Conservation (phyloP, 148 eudicot species). For the Rhododendron kiyosumense region DNA sequence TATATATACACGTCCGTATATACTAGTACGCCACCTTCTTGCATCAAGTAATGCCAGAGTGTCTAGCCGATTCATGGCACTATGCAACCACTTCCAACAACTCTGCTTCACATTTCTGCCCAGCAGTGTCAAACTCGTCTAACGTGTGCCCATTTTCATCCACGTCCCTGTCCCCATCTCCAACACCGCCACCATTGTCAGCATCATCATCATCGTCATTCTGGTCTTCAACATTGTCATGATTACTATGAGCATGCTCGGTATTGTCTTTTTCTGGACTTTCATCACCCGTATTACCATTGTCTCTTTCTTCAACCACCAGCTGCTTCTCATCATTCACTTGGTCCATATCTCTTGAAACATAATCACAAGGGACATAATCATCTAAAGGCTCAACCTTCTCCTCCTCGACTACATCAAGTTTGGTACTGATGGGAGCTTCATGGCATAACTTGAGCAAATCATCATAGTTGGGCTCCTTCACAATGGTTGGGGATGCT, state of each 20-base stretch:
- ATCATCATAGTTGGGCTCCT: conserved; percentile 34
- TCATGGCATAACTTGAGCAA: conserved; percentile 20
- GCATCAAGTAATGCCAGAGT: not conserved
- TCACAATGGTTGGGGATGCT: conserved; percentile 22
- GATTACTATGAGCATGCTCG: not conserved
- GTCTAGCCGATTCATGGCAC: not conserved
- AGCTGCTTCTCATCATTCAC: conserved; percentile 17
- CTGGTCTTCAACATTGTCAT: not conserved
- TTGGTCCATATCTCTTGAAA: conserved; percentile 7
- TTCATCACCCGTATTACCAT: conserved; percentile 4
- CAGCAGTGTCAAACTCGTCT: conserved; percentile 20
- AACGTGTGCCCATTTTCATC: not conserved
- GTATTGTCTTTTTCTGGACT: conserved; percentile 8
- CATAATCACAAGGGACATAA: conserved; percentile 15
- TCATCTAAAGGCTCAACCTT: conserved; percentile 19
- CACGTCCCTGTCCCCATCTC: not conserved
- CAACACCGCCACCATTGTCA: not conserved
- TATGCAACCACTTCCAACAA: conserved; percentile 15
- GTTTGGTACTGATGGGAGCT: conserved; percentile 22
- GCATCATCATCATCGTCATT: not conserved
- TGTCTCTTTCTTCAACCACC: conserved; percentile 13
- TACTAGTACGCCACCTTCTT: not conserved
- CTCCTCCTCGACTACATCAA: conserved; percentile 27
- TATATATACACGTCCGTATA: not conserved
- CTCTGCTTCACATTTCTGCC: conserved; percentile 18